Evolutionary conservation across 2,329 filamentous ascomycete genomes (phyloP), one percentile per base, ranked within the genome.

Genomic region (Aquanectria penicillioides): DNA sequence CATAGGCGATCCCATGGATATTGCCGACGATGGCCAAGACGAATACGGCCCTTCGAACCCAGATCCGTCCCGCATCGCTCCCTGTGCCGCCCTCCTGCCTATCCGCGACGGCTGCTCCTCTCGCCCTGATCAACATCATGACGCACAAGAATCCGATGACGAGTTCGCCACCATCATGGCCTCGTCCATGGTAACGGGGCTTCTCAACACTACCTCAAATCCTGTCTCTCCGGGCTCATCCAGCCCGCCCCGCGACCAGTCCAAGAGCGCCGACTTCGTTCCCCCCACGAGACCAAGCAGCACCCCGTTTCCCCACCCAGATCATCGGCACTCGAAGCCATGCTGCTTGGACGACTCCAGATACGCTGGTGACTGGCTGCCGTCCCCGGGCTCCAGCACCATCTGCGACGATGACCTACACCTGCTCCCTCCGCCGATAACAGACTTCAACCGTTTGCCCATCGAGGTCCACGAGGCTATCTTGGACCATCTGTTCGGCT

Each of bases 401-500:
- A 44, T 56, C 22, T 44, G 60, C 10, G 61, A 60, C 15, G 65
- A 64, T 15, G 64, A 72, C 13, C 53, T 60, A 1, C 17, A 54
- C 11, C 26, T 51, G 18, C 59, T 59, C 15, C 63, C 63, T 40
- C 64, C 57, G 2, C 67, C 67, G 12, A 61, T 69, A 10, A 71
- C 61, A 6, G 78, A 80, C 49, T 74, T 86, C 44, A 76, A 80
- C 38, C 74, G 85, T 61, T 77, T 92, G 2, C 89, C 90, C 2
- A 81, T 84, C 53, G 89, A 92, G 72, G 89, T 93, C 11, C 89
- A 91, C 70, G 89, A 91, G 67, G 85, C 84, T 53, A 88, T 92
- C 51, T 78, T 92, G 12, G 89, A 92, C 71, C 84, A 90, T 64
- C 76, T 92, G 2, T 91, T 92, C 67, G 89, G 89, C 4, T 87